These are phyloP conservation scores for Breviolum minutum DNA, from an alignment of 73 alveolate genomes.

Conservation along the genomic window DNA sequence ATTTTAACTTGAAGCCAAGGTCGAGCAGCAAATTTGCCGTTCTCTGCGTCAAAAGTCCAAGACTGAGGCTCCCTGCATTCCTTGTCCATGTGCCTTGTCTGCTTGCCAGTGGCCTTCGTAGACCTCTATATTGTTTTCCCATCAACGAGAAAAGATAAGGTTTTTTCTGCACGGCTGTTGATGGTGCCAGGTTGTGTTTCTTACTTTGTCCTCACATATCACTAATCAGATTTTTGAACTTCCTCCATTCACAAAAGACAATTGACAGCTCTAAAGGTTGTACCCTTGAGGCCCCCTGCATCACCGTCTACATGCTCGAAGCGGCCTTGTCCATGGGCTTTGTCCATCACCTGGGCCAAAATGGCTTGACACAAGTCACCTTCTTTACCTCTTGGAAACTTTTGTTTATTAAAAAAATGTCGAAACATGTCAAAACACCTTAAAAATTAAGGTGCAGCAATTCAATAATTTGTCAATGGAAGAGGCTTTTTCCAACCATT, in stretches of 20 bases:
- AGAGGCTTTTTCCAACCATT: neutral
- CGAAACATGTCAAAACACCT: neutral
- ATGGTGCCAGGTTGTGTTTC: neutral
- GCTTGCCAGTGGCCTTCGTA: conserved; percentile 93
- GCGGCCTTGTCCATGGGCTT: conserved; percentile 77
- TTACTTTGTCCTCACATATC: neutral
- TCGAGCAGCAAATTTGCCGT: neutral
- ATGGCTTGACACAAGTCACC: neutral
- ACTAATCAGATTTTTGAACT: neutral
- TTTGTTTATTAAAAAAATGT: neutral
- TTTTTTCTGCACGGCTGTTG: neutral
- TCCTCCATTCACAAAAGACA: neutral
- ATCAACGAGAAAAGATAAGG: too few species aligned
- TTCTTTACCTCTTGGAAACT: neutral
- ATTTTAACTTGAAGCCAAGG: too few species aligned
- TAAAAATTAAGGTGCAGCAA: neutral
- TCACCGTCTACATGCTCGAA: conserved; percentile 88
- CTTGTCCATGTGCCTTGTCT: conserved; percentile 92
- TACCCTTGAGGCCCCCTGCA: neutral
- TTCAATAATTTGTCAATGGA: neutral
- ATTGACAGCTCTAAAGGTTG: neutral
- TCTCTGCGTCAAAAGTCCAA: too few species aligned
- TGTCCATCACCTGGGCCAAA: conserved; percentile 49
- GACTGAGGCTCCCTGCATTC: conserved; percentile 54
- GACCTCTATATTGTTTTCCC: conserved; percentile 10